Base-by-base conservation (phyloP, 139 green algal species). In the Deuterostichococcus epilithicus region DNA sequence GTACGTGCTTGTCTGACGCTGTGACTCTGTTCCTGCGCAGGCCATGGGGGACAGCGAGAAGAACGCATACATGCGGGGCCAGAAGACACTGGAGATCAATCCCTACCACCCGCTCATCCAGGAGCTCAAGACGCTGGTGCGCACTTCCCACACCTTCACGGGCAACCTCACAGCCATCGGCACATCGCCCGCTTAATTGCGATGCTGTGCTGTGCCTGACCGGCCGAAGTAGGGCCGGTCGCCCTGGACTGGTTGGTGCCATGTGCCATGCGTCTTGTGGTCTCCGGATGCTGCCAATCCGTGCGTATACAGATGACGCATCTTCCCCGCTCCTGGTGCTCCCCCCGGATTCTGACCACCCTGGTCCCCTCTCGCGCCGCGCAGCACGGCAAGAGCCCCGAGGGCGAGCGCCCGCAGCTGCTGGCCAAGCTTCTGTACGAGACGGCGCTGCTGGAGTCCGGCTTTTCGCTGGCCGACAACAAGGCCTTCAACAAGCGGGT, bases 1-100 rank as follows among this genome's bases (percentile, higher is more conserved):
- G 3, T 23, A 37, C 1, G 18, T 1, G 59, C 33, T 34, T 10
- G n/a, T 28, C 13, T 74, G 35, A 30, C 36, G 33, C 36, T 30
- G 59, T 25, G 20, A 2, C 32, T n/a, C 30, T 4, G 30, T 42
- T n/a, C 25, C 23, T 15, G 1, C 52, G 5, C 84, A 90, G 80
- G 88, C 93, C 2, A 77, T 96, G 45, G 77, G 67, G 0, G 86
- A 91, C 73, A 67, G 58, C 2, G 81, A 79, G 66, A 71, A 75
- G 67, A 66, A 58, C 39, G 72, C 77, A 34, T 83, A 59, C 25
- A 87, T 89, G 83, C 79, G 77, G 5, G 80, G 80, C 0, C 78
- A 85, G 73, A 81, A 84, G n/a, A 93, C 84, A 2, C 89, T 99
- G 39, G 96, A 99, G 89, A 96, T 99, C 88, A 99, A 99, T 86